Evolutionary conservation across 495 filamentous ascomycete genomes (phyloP).

Genomic region (Neurospora tetrasperma): DNA sequence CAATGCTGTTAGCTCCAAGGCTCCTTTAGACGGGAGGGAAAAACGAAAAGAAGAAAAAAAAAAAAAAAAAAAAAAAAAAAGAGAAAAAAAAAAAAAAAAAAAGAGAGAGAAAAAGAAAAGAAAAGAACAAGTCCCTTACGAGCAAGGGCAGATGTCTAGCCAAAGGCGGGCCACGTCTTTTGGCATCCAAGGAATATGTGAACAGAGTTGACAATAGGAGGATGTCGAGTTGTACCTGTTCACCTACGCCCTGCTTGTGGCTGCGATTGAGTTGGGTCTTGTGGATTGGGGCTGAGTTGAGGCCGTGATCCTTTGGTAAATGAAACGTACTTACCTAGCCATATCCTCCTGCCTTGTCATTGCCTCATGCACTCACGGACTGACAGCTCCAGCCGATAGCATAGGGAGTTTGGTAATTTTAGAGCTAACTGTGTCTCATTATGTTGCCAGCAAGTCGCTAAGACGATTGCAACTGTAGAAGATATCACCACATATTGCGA

Average conservation of each 20-base stretch:
- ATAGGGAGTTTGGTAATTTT: background rate
- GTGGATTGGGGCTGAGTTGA: background rate
- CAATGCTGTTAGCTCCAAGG: background rate
- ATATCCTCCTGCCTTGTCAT: background rate
- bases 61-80: no score
- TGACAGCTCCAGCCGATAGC: background rate
- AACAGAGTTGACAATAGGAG: background rate
- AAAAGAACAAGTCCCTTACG: background rate
- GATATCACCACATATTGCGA: background rate
- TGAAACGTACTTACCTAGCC: background rate
- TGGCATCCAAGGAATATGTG: background rate
- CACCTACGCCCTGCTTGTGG: background rate
- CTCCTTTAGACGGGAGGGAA: background rate
- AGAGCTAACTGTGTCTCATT: background rate
- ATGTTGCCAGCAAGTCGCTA: background rate
- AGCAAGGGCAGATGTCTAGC: no score
- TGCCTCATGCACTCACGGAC: background rate
- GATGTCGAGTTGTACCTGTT: background rate
- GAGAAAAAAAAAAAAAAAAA: background rate
- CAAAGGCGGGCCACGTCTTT: background rate
- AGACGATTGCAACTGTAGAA: background rate
- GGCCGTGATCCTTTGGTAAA: background rate
- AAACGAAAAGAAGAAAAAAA: background rate
- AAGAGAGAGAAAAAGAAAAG: background rate
- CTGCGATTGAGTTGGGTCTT: background rate